A percentile compares a stretch with the other conserved stretches of the same genome.
phyloP scores from a whole-genome alignment of 805 yeast species.

The Candida pini region DNA sequence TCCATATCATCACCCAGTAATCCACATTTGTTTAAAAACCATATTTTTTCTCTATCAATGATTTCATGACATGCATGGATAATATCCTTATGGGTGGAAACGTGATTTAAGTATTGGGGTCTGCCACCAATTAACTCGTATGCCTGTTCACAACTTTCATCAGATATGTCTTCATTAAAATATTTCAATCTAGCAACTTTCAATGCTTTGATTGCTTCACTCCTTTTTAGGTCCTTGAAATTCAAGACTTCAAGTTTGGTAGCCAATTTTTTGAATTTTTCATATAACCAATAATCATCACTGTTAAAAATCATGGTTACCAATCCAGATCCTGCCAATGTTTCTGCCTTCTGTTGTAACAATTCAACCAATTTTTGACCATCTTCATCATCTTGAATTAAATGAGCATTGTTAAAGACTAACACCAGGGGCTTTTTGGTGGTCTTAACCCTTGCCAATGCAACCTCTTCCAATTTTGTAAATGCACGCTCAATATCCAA shows the following conservation, averaged over 20 bases:
- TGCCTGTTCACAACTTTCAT: conserved; percentile 32
- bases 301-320: conserved; percentile 65
- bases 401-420: conserved; percentile 69
- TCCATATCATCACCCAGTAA: conserved; percentile 75
- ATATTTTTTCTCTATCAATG: conserved; percentile 75
- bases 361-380: conserved; percentile 67
- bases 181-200: conserved; percentile 41
- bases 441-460: conserved; percentile 41
- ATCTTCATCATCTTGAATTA: conserved; percentile 70
- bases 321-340: conserved; percentile 66
- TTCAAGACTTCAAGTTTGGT: conserved; percentile 71
- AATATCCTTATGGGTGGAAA: conserved; percentile 52
- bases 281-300: conserved; percentile 86
- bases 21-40: conserved; percentile 83
- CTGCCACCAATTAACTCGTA: conserved; percentile 77
- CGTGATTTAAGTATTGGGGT: conserved; percentile 75
- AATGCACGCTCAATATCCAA: conserved; percentile 81
- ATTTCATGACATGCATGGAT: conserved; percentile 59
- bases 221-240: conserved; percentile 55
- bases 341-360: conserved; percentile 78
- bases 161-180: conserved; percentile 35
- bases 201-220: conserved; percentile 51
- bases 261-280: conserved; percentile 62
- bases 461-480: conserved; percentile 67
- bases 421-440: conserved; percentile 55